Percentiles rank a stretch among this genome's conserved stretches.
These are phyloP conservation scores for Cicer chorassanicum DNA, from an alignment of 306 rosid species.

Conservation along the genomic window DNA sequence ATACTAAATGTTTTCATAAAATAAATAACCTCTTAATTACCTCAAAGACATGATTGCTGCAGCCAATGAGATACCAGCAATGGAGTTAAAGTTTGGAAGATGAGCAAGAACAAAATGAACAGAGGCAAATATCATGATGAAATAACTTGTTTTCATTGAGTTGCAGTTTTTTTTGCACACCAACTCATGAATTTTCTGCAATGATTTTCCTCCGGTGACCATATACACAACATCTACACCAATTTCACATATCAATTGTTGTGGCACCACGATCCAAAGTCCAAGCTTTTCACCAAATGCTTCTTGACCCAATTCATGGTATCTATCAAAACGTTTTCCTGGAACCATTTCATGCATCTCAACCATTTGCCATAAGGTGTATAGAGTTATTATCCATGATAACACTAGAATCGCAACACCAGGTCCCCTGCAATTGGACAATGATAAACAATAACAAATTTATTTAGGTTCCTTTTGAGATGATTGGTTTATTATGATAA, in stretches of 20 bases:
- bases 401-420: conserved; percentile 60
- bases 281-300: conserved; percentile 56
- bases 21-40: conserved; percentile 33
- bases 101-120: conserved; percentile 73
- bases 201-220: conserved; percentile 78
- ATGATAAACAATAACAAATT: too few species aligned
- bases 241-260: conserved; percentile 65
- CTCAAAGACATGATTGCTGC: conserved; percentile 81
- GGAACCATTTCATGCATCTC: too few species aligned
- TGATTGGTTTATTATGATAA: too few species aligned
- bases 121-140: conserved; percentile 80
- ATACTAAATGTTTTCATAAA: too few species aligned
- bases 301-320: conserved; percentile 42
- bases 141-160: conserved; percentile 52
- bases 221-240: conserved; percentile 69
- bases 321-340: too few species aligned
- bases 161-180: conserved; percentile 47
- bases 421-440: conserved; percentile 70
- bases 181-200: conserved; percentile 61
- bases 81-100: conserved; percentile 78
- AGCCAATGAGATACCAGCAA: conserved; percentile 67
- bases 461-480: too few species aligned
- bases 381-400: conserved; percentile 52
- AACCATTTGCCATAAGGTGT: conserved; percentile 58
- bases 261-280: conserved; percentile 57